These are phyloP conservation scores for Bipolaris zeicola DNA, from an alignment of 2,329 filamentous ascomycete genomes.

Conservation along the genomic window DNA sequence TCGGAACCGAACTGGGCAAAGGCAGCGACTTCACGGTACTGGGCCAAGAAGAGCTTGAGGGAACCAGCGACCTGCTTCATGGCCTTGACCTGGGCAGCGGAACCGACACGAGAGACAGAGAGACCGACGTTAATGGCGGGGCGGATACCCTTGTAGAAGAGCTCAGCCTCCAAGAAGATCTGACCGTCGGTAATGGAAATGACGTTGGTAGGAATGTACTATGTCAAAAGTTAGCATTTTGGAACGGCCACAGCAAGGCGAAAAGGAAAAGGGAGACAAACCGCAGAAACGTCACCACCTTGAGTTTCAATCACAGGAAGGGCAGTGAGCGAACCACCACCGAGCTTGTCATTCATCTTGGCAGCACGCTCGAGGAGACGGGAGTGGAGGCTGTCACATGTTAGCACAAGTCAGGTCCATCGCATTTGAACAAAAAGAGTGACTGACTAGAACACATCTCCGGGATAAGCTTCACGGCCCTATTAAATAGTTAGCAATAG, in stretches of 20 bases:
- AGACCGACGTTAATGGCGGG: slow-evolving; percentile 99
- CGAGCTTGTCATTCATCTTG: slow-evolving; percentile 97
- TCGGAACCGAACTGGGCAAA: slow-evolving; percentile 99
- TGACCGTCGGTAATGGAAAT: slow-evolving; percentile 99
- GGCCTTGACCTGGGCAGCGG: slow-evolving; percentile 98
- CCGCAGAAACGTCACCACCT: slow-evolving; percentile 97
- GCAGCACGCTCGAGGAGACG: slow-evolving; percentile 98
- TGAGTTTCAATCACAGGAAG: slow-evolving; percentile 96
- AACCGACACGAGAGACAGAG: slow-evolving; percentile 99
- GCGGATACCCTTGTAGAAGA: slow-evolving; percentile 99
- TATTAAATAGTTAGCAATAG: neutral
- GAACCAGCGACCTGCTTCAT: slow-evolving; percentile 99
- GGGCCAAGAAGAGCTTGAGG: slow-evolving; percentile 99
- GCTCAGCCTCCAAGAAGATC: slow-evolving; percentile 98
- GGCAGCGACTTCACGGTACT: slow-evolving; percentile 99
- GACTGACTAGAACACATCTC: slow-evolving; percentile 61
- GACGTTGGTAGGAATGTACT: slow-evolving; percentile 99
- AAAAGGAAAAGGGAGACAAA: neutral
- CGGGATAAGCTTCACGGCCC: slow-evolving; percentile 98
- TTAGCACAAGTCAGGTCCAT: too few species aligned
- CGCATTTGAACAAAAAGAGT: too few species aligned
- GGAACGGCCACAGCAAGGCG: too few species aligned
- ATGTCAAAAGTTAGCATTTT: neutral
- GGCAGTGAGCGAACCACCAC: slow-evolving; percentile 95
- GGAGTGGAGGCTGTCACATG: slow-evolving; percentile 48